phyloP scores from a whole-genome alignment of 371 early-diverging fungal species.

The Circinella umbellata region DNA sequence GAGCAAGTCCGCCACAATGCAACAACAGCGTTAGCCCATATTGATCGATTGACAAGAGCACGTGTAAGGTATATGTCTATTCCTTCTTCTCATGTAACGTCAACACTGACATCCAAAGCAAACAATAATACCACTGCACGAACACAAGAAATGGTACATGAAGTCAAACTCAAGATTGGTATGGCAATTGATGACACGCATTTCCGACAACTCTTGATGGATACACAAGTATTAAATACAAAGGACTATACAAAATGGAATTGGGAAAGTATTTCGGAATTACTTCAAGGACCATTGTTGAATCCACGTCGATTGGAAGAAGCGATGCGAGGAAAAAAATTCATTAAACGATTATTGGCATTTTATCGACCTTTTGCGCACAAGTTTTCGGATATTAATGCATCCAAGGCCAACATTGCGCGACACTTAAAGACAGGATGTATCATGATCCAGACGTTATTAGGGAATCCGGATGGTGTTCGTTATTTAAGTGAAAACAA shows the following conservation, averaged over 20 bases:
- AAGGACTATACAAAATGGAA: constrained; percentile 86
- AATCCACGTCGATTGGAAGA: constrained; percentile 82
- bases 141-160: constrained; percentile 61
- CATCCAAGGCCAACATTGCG: constrained; percentile 51
- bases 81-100: constrained; percentile 6
- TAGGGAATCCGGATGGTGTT: constrained; percentile 69
- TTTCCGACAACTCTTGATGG: constrained; percentile 66
- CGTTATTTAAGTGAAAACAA: constrained; percentile 73
- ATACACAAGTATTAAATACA: constrained; percentile 74
- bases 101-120: constrained; percentile 19
- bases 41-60: constrained; percentile 65
- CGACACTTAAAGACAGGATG: constrained; percentile 67
- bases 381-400: constrained; percentile 74
- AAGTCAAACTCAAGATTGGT: constrained; percentile 71
- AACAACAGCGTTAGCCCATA: constrained; percentile 74
- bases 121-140: constrained; percentile 23
- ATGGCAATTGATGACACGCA: constrained; percentile 82
- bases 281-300: constrained; percentile 78
- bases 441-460: constrained; percentile 64
- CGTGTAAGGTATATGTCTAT: constrained; percentile 33
- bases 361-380: constrained; percentile 81
- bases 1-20: constrained; percentile 78
- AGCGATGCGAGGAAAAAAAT: constrained; percentile 73
- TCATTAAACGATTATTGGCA: constrained; percentile 74
- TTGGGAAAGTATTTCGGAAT: constrained; percentile 78